These are phyloP conservation scores for Dipodascus geniculatus DNA, from an alignment of 805 yeast species.

Conservation along the genomic window DNA sequence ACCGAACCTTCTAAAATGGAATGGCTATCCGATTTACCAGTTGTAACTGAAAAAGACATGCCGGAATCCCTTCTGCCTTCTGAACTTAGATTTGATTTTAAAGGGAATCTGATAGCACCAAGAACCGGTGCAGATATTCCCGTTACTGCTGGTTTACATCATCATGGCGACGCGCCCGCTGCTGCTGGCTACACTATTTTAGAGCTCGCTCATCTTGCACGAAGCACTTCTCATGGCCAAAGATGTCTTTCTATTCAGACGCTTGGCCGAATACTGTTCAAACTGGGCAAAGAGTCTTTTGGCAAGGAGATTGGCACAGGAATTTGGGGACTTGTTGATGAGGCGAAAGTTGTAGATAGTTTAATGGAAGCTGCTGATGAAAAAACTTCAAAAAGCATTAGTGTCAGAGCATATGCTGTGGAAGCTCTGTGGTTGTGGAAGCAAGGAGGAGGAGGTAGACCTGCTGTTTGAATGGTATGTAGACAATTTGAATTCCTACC, in stretches of 20 bases:
- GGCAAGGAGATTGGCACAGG: constrained; percentile 37
- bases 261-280: constrained; percentile 75
- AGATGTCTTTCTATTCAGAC: constrained; percentile 79
- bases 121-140: constrained; percentile 38
- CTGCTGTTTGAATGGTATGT: neutral
- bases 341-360: constrained; percentile 50
- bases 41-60: constrained; percentile 28
- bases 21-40: constrained; percentile 60
- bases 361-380: constrained; percentile 57
- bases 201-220: constrained; percentile 67
- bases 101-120: constrained; percentile 63
- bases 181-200: constrained; percentile 85
- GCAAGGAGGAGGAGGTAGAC: constrained; percentile 17
- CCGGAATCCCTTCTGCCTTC: constrained; percentile 28
- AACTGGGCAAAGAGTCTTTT: constrained; percentile 44
- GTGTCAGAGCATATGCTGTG: constrained; percentile 71
- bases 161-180: constrained; percentile 80
- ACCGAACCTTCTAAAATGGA: constrained; percentile 68
- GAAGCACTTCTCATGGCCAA: constrained; percentile 77
- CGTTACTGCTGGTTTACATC: constrained; percentile 66
- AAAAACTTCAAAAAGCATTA: constrained; percentile 45
- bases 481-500: neutral
- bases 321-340: constrained; percentile 63
- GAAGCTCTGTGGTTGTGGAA: constrained; percentile 91
- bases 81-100: constrained; percentile 78